phyloP scores from a whole-genome alignment of 169 alveolate species.

The Plasmodium vivax region DNA sequence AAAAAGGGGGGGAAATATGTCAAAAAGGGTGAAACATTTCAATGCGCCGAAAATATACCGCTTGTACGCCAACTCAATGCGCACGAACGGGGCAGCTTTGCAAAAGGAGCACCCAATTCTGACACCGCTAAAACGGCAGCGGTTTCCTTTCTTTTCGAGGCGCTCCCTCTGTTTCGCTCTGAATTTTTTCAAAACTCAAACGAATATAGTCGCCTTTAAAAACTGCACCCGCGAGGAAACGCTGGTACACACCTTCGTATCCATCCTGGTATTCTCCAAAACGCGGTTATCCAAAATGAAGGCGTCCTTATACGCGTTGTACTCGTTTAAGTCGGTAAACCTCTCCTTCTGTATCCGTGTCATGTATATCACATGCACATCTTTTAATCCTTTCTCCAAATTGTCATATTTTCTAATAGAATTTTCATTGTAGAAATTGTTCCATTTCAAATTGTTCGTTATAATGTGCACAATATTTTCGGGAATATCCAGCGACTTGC shows the following conservation, averaged over 20 bases:
- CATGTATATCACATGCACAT: conserved; percentile 84
- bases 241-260: conserved; percentile 76
- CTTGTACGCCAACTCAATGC: background rate
- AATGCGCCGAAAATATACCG: background rate
- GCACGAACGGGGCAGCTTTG: background rate
- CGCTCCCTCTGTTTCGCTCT: background rate
- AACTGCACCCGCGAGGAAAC: background rate
- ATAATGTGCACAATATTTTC: conserved; percentile 61
- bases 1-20: background rate
- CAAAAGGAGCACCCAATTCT: background rate
- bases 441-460: conserved; percentile 46
- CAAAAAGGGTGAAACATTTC: background rate
- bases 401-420: conserved; percentile 57
- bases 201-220: background rate
- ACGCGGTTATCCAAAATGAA: conserved; percentile 74
- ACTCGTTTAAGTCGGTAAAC: conserved; percentile 74
- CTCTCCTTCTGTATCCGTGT: conserved; percentile 88
- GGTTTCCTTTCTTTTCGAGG: background rate
- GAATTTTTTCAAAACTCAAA: background rate
- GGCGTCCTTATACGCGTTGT: conserved; percentile 73
- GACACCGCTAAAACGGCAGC: background rate
- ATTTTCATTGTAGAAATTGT: conserved; percentile 38
- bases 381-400: conserved; percentile 66
- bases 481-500: conserved; percentile 82
- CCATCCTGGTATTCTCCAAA: conserved; percentile 75